A percentile compares a stretch with the other conserved stretches of the same genome.
phyloP scores from a whole-genome alignment of 257 asterid species.

The Ilex asprella region DNA sequence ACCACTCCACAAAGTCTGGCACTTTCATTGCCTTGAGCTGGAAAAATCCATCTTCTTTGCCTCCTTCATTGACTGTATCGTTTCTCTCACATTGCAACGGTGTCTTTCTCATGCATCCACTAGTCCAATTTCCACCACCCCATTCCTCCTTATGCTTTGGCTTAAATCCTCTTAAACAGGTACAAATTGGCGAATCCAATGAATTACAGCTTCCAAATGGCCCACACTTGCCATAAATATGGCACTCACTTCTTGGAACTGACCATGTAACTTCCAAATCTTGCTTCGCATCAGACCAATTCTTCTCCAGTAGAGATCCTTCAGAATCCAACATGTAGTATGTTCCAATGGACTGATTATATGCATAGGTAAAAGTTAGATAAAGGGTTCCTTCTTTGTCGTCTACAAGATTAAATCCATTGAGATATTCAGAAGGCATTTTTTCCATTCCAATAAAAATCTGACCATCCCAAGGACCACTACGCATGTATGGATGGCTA shows the following conservation, averaged over 20 bases:
- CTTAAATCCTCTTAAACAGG: constrained; percentile 30
- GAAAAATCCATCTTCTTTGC: constrained; percentile 27
- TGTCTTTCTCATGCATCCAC: constrained; percentile 35
- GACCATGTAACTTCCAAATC: constrained; percentile 21
- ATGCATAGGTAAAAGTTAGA: constrained; percentile 6
- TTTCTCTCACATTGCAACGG: constrained; percentile 21
- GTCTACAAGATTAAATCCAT: constrained; percentile 1
- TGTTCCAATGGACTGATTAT: neutral
- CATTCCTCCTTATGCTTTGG: constrained; percentile 31
- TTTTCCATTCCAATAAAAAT: constrained; percentile 14
- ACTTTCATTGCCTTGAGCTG: constrained; percentile 28
- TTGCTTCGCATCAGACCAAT: constrained; percentile 13
- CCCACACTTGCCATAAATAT: constrained; percentile 34
- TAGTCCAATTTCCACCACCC: constrained; percentile 36
- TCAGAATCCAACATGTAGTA: constrained; percentile 13
- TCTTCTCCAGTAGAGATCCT: constrained; percentile 16
- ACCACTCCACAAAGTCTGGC: constrained; percentile 31
- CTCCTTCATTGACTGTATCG: constrained; percentile 13
- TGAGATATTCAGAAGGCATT: constrained; percentile 8
- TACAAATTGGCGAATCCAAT: constrained; percentile 19
- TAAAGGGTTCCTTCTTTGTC: constrained; percentile 5
- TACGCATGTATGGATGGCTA: constrained; percentile 30
- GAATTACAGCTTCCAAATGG: constrained; percentile 27
- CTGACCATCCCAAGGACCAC: constrained; percentile 34
- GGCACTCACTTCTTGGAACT: constrained; percentile 17